These are phyloP conservation scores for Udeniomyces megalosporus DNA, from an alignment of 768 basidiomycete species.

Conservation along the genomic window DNA sequence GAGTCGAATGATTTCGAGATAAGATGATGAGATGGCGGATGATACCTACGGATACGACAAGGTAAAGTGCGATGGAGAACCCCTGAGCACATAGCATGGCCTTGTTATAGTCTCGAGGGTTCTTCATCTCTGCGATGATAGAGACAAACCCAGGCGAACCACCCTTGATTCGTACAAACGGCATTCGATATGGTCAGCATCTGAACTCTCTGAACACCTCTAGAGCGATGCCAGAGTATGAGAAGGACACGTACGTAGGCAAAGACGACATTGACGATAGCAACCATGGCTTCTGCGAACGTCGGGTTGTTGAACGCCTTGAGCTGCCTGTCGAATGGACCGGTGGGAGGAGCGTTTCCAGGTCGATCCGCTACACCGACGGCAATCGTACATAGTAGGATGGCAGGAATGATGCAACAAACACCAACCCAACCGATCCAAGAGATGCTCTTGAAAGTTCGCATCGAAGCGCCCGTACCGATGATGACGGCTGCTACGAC, in stretches of 20 bases:
- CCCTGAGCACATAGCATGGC: conserved; percentile 22
- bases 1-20: too few species aligned
- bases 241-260: conserved; percentile 23
- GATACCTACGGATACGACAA: not conserved
- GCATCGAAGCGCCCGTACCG: not conserved
- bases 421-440: conserved; percentile 19
- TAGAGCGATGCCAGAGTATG: too few species aligned
- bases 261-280: conserved; percentile 26
- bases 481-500: conserved; percentile 6
- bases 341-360: conserved; percentile 19
- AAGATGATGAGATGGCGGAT: too few species aligned
- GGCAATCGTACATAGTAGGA: conserved; percentile 2
- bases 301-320: conserved; percentile 18
- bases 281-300: conserved; percentile 27
- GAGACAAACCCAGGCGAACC: too few species aligned
- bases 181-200: too few species aligned
- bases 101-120: conserved; percentile 26
- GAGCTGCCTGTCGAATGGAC: conserved; percentile 19
- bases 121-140: conserved; percentile 28
- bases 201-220: too few species aligned
- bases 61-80: conserved; percentile 21
- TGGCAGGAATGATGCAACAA: conserved; percentile 16
- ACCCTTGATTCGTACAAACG: too few species aligned
- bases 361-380: conserved; percentile 21
- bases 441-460: not conserved